These are phyloP conservation scores for Sanghuangporus baumii DNA, from an alignment of 1,284 basidiomycete genomes.

Conservation along the genomic window DNA sequence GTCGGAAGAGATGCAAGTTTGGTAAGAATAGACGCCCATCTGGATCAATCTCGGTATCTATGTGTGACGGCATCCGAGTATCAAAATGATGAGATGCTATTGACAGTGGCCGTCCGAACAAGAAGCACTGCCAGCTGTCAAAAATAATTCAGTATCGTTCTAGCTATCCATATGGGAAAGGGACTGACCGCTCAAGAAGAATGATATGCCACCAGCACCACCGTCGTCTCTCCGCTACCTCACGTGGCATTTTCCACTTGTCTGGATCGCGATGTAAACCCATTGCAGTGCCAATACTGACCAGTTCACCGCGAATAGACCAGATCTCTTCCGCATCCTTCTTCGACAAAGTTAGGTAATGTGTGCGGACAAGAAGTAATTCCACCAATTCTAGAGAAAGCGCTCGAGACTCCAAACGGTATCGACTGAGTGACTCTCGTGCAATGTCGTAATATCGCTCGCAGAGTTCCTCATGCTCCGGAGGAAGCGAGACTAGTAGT, in stretches of 20 bases:
- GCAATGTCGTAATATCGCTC: slow-evolving; percentile 63
- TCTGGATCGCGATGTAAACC: slow-evolving; percentile 80
- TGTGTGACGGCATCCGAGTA: slow-evolving; percentile 63
- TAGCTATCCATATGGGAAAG: neutral
- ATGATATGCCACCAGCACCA: slow-evolving; percentile 88
- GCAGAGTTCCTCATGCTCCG: slow-evolving; percentile 52
- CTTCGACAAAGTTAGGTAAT: slow-evolving; percentile 68
- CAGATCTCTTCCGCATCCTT: slow-evolving; percentile 78
- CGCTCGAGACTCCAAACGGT: slow-evolving; percentile 50
- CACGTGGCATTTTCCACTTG: slow-evolving; percentile 61
- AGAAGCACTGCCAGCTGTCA: slow-evolving; percentile 73
- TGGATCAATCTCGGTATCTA: slow-evolving; percentile 53
- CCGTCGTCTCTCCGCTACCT: slow-evolving; percentile 64
- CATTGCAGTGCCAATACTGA: slow-evolving; percentile 71
- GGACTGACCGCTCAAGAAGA: slow-evolving; percentile 60
- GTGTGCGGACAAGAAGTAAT: slow-evolving; percentile 57
- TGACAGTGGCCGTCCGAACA: slow-evolving; percentile 72
- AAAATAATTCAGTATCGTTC: neutral
- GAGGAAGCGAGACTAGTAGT: slow-evolving; percentile 34
- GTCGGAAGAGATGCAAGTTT: slow-evolving; percentile 66
- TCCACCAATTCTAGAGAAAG: slow-evolving; percentile 75
- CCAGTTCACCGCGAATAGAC: slow-evolving; percentile 64
- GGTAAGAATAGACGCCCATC: slow-evolving; percentile 60
- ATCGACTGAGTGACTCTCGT: slow-evolving; percentile 54
- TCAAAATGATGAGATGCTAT: slow-evolving; percentile 78